These are phyloP conservation scores for Penicillium flavigenum DNA, from an alignment of 495 filamentous ascomycete species.

Conservation along the genomic window DNA sequence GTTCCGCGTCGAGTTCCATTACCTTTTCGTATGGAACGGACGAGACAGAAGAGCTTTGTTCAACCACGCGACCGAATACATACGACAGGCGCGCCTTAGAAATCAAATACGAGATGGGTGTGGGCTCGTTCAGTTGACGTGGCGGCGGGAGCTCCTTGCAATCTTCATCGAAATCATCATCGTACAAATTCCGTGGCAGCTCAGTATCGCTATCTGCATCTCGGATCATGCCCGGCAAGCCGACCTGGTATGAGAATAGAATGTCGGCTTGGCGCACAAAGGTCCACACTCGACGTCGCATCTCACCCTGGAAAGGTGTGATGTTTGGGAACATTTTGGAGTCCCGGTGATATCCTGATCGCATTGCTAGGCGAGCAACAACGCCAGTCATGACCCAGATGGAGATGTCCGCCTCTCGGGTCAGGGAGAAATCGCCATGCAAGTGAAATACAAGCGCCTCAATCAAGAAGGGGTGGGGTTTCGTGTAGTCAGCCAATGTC, in stretches of 20 bases:
- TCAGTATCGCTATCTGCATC: conserved; percentile 79
- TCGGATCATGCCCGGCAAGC: conserved; percentile 86
- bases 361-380: conserved; percentile 81
- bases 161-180: conserved; percentile 86
- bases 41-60: conserved; percentile 45
- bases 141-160: conserved; percentile 74
- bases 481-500: conserved; percentile 84
- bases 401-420: conserved; percentile 75
- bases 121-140: conserved; percentile 72
- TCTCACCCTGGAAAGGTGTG: conserved; percentile 84
- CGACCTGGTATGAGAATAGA: conserved; percentile 86
- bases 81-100: conserved; percentile 67
- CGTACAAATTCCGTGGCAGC: conserved; percentile 85
- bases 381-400: conserved; percentile 80
- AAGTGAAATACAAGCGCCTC: conserved; percentile 86
- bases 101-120: conserved; percentile 86
- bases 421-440: conserved; percentile 74
- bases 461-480: conserved; percentile 80
- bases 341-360: conserved; percentile 96
- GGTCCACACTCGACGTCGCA: conserved; percentile 86
- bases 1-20: conserved; percentile 72
- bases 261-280: conserved; percentile 79
- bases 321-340: conserved; percentile 79
- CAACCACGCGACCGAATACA: conserved; percentile 60
- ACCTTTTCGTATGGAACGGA: conserved; percentile 76